Percentiles rank a stretch among this genome's conserved stretches.
These are phyloP conservation scores for Nicotiana benthamiana DNA, from an alignment of 257 asterid species.

Conservation along the genomic window DNA sequence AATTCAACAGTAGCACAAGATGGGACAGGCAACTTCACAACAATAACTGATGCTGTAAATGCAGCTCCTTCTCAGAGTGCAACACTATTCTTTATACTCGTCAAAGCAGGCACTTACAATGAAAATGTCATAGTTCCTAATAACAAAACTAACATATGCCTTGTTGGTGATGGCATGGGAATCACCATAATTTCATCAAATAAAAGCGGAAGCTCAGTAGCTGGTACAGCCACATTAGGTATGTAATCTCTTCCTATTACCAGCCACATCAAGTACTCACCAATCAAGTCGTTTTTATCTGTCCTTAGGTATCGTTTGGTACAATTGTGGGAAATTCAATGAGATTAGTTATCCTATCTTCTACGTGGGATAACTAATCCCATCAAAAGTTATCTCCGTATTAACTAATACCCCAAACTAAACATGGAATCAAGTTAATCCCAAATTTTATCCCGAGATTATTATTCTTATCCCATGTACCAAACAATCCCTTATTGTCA, in stretches of 20 bases:
- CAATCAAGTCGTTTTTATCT: neutral
- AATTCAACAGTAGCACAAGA: neutral
- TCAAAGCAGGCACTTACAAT: neutral
- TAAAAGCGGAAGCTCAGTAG: neutral
- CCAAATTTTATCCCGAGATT: too few species aligned
- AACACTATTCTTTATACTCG: neutral
- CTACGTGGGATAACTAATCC: too few species aligned
- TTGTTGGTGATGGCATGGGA: constrained; percentile 1
- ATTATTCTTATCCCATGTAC: too few species aligned
- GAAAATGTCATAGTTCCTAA: neutral
- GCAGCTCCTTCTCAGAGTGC: neutral
- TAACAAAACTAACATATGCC: neutral
- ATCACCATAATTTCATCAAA: neutral
- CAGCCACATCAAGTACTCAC: neutral
- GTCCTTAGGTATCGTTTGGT: too few species aligned
- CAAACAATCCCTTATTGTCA: neutral
- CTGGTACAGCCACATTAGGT: neutral
- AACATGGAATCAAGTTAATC: too few species aligned
- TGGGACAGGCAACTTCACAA: neutral
- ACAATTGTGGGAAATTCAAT: too few species aligned
- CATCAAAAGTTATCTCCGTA: too few species aligned
- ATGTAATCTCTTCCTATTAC: neutral
- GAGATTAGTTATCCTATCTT: too few species aligned
- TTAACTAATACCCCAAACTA: too few species aligned
- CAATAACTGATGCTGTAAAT: neutral